Evolutionary conservation across 352 stramenopile genomes (phyloP).

Genomic region (Pythium diclinum): DNA sequence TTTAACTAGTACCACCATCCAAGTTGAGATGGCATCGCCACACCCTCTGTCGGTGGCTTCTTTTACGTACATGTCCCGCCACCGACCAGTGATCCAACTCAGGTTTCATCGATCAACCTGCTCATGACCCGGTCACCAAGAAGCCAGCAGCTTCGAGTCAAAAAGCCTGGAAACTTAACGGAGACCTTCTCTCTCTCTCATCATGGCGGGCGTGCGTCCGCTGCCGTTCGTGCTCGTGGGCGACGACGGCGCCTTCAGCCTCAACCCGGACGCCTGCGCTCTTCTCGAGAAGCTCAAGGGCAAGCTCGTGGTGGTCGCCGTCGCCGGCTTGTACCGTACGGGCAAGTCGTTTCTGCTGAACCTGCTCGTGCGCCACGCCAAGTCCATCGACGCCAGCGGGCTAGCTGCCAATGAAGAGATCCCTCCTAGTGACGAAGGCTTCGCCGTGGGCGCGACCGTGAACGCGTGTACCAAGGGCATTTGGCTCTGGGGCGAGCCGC

Average conservation of each 20-base stretch:
- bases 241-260: slow-evolving; percentile 72
- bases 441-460: slow-evolving; percentile 79
- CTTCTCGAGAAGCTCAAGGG: slow-evolving; percentile 71
- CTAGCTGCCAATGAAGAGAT: slow-evolving; percentile 10
- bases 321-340: slow-evolving; percentile 86
- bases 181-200: not conserved
- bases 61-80: not conserved
- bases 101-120: not conserved
- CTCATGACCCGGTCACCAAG: not conserved
- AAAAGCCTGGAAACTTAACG: slow-evolving; percentile 1
- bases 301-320: slow-evolving; percentile 81
- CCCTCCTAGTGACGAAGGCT: slow-evolving; percentile 36
- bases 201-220: slow-evolving; percentile 39
- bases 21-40: not conserved
- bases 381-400: slow-evolving; percentile 29
- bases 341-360: slow-evolving; percentile 92
- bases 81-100: slow-evolving; percentile 11
- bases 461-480: slow-evolving; percentile 91
- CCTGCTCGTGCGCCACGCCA: slow-evolving; percentile 63
- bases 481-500: slow-evolving; percentile 88
- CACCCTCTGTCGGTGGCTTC: not conserved
- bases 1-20: not conserved
- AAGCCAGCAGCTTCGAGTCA: slow-evolving; percentile 1
- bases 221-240: slow-evolving; percentile 80
- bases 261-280: slow-evolving; percentile 71